These are phyloP conservation scores for Aspergillus piperis DNA, from an alignment of 2,329 filamentous ascomycete genomes.

Conservation along the genomic window DNA sequence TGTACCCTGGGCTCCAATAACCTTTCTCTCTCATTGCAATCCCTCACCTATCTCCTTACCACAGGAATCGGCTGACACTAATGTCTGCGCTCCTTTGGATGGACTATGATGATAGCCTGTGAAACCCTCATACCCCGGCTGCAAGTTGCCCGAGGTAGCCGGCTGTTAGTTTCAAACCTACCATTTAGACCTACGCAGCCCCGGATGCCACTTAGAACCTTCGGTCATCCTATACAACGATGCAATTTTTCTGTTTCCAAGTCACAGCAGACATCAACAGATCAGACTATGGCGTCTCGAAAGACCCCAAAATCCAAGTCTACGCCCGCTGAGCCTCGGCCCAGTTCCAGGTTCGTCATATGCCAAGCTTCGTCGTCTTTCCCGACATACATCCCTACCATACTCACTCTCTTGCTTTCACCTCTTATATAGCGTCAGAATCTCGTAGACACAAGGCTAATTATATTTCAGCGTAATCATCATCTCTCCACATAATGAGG, in stretches of 20 bases:
- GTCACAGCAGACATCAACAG: conserved; percentile 1
- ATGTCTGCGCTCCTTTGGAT: not conserved
- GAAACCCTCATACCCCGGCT: conserved; percentile 1
- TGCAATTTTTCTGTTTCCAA: conserved; percentile 17
- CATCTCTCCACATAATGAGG: conserved; percentile 81
- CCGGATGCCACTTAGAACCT: not conserved
- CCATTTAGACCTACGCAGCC: not conserved
- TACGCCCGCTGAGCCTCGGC: conserved; percentile 53
- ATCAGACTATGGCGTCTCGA: conserved; percentile 25
- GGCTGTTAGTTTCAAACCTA: conserved; percentile 6
- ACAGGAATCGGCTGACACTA: not conserved
- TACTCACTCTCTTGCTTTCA: not conserved
- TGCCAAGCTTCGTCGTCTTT: not conserved
- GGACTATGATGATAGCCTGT: conserved; percentile 16
- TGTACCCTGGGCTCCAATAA: not conserved
- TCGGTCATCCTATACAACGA: conserved; percentile 6
- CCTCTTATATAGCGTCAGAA: not conserved
- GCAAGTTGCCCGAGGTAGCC: conserved; percentile 13
- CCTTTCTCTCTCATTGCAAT: not conserved
- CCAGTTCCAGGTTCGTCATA: conserved; percentile 61
- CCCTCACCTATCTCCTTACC: not conserved
- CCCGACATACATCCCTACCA: not conserved
- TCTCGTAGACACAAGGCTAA: conserved; percentile 11
- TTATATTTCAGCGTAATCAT: conserved; percentile 67
- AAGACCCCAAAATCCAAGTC: conserved; percentile 35